phyloP scores from a whole-genome alignment of 2,329 filamentous ascomycete genomes.

The Aspergillus aculeatinus region DNA sequence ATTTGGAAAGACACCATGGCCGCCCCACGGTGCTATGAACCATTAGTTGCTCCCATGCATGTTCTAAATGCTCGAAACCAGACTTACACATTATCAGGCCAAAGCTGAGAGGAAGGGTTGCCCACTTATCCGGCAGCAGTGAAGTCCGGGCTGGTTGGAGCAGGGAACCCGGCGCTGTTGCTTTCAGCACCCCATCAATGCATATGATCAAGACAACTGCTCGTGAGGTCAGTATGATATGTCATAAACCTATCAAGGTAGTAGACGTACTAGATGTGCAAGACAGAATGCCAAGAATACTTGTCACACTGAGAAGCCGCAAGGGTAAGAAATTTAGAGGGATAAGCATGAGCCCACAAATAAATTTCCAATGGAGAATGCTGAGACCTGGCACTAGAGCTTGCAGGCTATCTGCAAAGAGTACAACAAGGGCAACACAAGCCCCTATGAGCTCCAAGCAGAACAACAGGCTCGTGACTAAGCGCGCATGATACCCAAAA shows the following conservation, averaged over 20 bases:
- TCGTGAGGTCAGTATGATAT: constrained; percentile 28
- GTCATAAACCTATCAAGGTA: background rate
- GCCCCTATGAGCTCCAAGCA: constrained; percentile 82
- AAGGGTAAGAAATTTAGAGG: constrained; percentile 83
- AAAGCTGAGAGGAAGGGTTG: constrained; percentile 81
- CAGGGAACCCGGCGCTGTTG: constrained; percentile 75
- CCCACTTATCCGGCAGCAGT: constrained; percentile 82
- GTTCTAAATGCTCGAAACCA: background rate
- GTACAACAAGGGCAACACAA: constrained; percentile 82
- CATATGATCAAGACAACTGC: constrained; percentile 80
- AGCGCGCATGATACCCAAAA: constrained; percentile 77
- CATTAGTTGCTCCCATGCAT: constrained; percentile 5
- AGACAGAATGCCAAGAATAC: constrained; percentile 85
- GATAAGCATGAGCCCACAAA: constrained; percentile 75
- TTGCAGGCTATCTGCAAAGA: constrained; percentile 89
- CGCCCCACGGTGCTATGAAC: constrained; percentile 62
- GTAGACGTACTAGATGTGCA: constrained; percentile 76
- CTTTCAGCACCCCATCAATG: constrained; percentile 82
- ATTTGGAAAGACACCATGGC: constrained; percentile 78
- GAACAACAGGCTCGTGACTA: constrained; percentile 82
- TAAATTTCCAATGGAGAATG: constrained; percentile 75
- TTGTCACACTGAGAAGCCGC: constrained; percentile 81
- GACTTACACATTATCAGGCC: constrained; percentile 76
- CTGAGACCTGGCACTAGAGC: constrained; percentile 71
- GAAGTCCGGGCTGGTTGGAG: constrained; percentile 76